Conservation (phyloP, 495 filamentous ascomycete genomes). For the Ramalina peruviana region DNA sequence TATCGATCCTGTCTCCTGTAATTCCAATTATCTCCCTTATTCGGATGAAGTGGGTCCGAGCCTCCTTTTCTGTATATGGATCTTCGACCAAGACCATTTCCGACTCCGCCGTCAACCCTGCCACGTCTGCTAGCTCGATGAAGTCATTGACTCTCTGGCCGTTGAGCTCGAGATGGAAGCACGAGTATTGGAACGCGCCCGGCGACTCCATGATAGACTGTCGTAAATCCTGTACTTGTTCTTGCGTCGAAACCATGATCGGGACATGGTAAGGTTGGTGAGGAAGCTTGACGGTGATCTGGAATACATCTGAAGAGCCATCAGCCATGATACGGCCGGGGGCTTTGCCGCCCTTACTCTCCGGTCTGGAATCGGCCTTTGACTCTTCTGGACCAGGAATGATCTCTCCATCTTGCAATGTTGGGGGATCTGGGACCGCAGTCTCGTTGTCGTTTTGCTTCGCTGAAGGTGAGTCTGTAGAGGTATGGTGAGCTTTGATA, state of each 20-base stretch:
- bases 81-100: slow-evolving; percentile 79
- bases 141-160: slow-evolving; percentile 87
- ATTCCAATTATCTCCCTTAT: slow-evolving; percentile 87
- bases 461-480: neutral
- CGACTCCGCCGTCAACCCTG: slow-evolving; percentile 58
- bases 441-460: neutral
- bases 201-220: slow-evolving; percentile 92
- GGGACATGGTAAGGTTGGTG: slow-evolving; percentile 65
- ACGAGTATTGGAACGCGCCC: slow-evolving; percentile 90
- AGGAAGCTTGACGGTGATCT: slow-evolving; percentile 72
- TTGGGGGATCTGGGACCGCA: neutral
- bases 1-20: slow-evolving; percentile 74
- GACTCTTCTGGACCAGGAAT: slow-evolving; percentile 24
- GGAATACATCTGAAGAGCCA: slow-evolving; percentile 44
- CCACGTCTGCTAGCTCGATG: slow-evolving; percentile 79
- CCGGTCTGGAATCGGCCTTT: slow-evolving; percentile 10
- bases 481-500: too few relatives aligned
- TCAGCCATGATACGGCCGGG: neutral
- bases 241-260: slow-evolving; percentile 82
- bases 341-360: slow-evolving; percentile 1
- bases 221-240: slow-evolving; percentile 93
- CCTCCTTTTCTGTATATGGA: slow-evolving; percentile 97
- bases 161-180: slow-evolving; percentile 90
- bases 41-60: slow-evolving; percentile 81
- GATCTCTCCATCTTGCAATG: slow-evolving; percentile 20